Percentiles rank a stretch among this genome's conserved stretches.
phyloP scores from a whole-genome alignment of 169 alveolate genomes.

The Theileria annulata region DNA sequence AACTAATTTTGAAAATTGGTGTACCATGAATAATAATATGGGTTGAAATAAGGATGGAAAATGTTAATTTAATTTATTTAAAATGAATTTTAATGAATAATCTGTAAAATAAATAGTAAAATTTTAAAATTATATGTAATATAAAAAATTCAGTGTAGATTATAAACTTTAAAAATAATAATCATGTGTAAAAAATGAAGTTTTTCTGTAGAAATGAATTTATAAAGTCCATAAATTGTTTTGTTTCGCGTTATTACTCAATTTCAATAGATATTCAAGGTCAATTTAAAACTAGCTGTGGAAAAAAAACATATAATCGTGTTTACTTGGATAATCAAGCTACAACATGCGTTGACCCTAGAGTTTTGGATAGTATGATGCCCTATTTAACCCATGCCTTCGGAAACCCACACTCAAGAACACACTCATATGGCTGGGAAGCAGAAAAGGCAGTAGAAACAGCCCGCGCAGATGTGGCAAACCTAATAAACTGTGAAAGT shows the following conservation, averaged over 20 bases:
- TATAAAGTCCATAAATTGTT: background rate
- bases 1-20: background rate
- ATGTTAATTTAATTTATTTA: background rate
- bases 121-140: background rate
- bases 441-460: slow-evolving; percentile 92
- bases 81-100: background rate
- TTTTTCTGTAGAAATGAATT: background rate
- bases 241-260: background rate
- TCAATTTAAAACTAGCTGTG: slow-evolving; percentile 7
- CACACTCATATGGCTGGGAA: slow-evolving; percentile 97
- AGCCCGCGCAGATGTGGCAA: slow-evolving; percentile 89
- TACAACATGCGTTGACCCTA: slow-evolving; percentile 97
- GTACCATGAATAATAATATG: background rate
- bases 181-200: slow-evolving; percentile 3
- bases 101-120: background rate
- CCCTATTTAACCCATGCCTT: slow-evolving; percentile 90
- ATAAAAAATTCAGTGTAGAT: background rate
- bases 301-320: slow-evolving; percentile 49
- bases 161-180: background rate
- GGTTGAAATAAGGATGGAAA: background rate
- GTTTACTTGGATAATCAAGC: slow-evolving; percentile 95
- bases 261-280: slow-evolving; percentile 22
- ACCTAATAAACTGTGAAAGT: slow-evolving; percentile 85
- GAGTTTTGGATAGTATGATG: slow-evolving; percentile 97
- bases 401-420: slow-evolving; percentile 97